phyloP scores from a whole-genome alignment of 1,284 basidiomycete genomes.

The Fomitopsis pinicola region DNA sequence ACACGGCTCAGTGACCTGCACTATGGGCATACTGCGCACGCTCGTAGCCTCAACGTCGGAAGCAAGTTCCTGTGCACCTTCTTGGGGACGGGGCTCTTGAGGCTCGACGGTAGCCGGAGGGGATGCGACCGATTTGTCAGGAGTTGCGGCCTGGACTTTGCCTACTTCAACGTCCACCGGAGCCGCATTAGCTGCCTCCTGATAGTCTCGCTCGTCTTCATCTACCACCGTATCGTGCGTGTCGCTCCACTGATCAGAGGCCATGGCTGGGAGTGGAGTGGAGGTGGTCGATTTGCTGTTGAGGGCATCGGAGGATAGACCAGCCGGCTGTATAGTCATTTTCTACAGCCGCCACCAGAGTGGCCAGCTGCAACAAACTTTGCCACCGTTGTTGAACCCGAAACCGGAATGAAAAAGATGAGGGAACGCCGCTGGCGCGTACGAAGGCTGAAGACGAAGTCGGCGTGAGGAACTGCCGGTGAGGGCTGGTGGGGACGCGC shows the following conservation, averaged over 20 bases:
- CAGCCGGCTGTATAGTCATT: conserved; percentile 22
- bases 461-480: background rate
- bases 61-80: conserved; percentile 18
- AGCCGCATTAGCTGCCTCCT: conserved; percentile 21
- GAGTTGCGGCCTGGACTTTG: conserved; percentile 27
- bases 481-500: background rate
- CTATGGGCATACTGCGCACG: conserved; percentile 53
- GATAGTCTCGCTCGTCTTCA: conserved; percentile 31
- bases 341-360: background rate
- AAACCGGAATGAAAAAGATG: no score
- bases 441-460: background rate
- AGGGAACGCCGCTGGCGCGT: background rate
- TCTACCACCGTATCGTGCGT: conserved; percentile 34
- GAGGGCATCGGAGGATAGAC: conserved; percentile 25
- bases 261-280: conserved; percentile 17
- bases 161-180: conserved; percentile 28
- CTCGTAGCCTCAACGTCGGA: conserved; percentile 43
- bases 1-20: conserved; percentile 41
- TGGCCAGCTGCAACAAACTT: background rate
- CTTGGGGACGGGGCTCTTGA: conserved; percentile 17
- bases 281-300: conserved; percentile 18
- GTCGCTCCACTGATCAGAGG: conserved; percentile 36
- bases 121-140: conserved; percentile 31
- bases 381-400: background rate
- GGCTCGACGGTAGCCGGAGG: conserved; percentile 24